A percentile compares a stretch with the other conserved stretches of the same genome.
Evolutionary conservation across 805 yeast species (phyloP).

Genomic region (Ogataea minuta): DNA sequence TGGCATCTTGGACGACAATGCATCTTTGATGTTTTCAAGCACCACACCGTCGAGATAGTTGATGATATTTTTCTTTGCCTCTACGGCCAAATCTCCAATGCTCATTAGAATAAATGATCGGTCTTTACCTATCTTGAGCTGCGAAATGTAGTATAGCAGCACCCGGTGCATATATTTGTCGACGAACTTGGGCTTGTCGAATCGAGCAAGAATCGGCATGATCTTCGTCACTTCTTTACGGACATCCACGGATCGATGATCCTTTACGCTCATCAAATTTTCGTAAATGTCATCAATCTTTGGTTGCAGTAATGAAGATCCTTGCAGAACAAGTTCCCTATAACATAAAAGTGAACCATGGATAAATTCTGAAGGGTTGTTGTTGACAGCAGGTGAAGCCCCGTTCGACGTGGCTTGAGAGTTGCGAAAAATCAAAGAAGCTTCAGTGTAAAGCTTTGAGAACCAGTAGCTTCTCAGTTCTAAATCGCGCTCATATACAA

Average conservation of each 20-base stretch:
- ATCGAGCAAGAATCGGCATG: constrained; percentile 78
- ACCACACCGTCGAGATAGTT: constrained; percentile 87
- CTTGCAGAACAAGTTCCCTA: constrained; percentile 69
- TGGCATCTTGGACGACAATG: constrained; percentile 59
- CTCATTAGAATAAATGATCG: constrained; percentile 72
- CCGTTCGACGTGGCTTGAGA: constrained; percentile 11
- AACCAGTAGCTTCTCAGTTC: constrained; percentile 75
- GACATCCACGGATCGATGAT: constrained; percentile 70
- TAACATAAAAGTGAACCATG: constrained; percentile 86
- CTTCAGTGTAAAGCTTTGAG: constrained; percentile 46
- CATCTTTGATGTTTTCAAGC: constrained; percentile 79
- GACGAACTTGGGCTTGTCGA: constrained; percentile 71
- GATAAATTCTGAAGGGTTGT: constrained; percentile 56
- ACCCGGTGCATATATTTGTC: constrained; percentile 79
- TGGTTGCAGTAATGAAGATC: constrained; percentile 68
- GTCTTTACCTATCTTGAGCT: constrained; percentile 70
- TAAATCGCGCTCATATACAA: constrained; percentile 75
- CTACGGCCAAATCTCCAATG: constrained; percentile 79
- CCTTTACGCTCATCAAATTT: constrained; percentile 68
- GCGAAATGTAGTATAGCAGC: constrained; percentile 71
- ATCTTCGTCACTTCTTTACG: constrained; percentile 83
- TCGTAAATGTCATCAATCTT: constrained; percentile 78
- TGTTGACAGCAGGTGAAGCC: constrained; percentile 11
- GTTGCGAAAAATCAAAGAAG: constrained; percentile 29
- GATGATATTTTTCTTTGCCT: constrained; percentile 79